Percentiles rank a stretch among this genome's conserved stretches.
Evolutionary conservation across 805 yeast species (phyloP).

Genomic region (Maudiozyma barnettii): DNA sequence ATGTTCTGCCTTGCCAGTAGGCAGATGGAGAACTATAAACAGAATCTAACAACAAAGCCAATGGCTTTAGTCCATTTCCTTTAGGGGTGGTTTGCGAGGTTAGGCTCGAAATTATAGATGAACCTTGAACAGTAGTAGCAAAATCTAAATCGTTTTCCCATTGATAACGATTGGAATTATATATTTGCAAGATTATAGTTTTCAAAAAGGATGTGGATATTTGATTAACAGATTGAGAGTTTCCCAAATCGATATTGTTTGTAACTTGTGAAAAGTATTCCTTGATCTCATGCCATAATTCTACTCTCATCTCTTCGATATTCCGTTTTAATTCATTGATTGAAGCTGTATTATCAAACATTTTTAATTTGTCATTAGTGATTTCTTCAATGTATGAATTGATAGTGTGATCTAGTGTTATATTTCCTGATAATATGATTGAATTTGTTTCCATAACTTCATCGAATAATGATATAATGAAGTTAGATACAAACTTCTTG

Average conservation of each 20-base stretch:
- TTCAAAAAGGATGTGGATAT: constrained; percentile 21
- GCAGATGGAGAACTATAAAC: constrained; percentile 16
- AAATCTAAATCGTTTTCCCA: constrained; percentile 30
- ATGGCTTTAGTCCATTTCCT: constrained; percentile 22
- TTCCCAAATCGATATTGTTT: constrained; percentile 1
- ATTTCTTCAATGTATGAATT: constrained; percentile 26
- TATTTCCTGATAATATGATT: neutral
- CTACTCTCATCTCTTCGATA: constrained; percentile 20
- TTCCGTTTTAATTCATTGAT: constrained; percentile 20
- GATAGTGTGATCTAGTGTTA: constrained; percentile 17
- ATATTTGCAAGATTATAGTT: constrained; percentile 23
- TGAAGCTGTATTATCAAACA: constrained; percentile 21
- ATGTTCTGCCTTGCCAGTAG: constrained; percentile 26
- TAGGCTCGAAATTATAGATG: constrained; percentile 30
- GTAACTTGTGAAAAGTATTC: constrained; percentile 1
- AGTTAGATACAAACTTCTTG: neutral
- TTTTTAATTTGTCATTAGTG: constrained; percentile 24
- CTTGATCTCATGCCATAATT: constrained; percentile 21
- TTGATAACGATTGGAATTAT: constrained; percentile 26
- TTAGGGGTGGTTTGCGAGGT: constrained; percentile 27
- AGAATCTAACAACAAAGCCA: constrained; percentile 19
- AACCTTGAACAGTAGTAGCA: constrained; percentile 30
- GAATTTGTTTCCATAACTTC: neutral
- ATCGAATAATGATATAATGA: neutral
- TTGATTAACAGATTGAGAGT: constrained; percentile 11